A percentile compares a stretch with the other conserved stretches of the same genome.
Conservation (phyloP, 1,139 yeast species). For the Magnusiomyces sp. region DNA sequence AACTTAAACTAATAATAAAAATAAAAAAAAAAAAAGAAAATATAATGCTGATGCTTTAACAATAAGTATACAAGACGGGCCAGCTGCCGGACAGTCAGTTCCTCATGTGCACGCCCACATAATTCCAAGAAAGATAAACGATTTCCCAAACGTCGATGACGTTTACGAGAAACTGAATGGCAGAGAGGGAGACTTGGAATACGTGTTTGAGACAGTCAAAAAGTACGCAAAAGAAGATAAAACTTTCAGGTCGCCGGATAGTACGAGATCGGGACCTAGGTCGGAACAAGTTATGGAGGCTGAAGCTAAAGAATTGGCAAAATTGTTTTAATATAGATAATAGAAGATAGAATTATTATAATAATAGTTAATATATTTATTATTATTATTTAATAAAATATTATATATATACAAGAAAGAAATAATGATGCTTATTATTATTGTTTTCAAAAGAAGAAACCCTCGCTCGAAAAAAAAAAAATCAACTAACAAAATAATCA, state of each 20-base stretch:
- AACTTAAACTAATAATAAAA: too few relatives aligned
- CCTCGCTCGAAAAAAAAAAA: not conserved
- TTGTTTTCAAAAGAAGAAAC: too few relatives aligned
- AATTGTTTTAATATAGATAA: conserved; percentile 30
- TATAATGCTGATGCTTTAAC: conserved; percentile 78
- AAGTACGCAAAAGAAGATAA: conserved; percentile 7
- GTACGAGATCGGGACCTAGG: conserved; percentile 34
- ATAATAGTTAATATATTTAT: too few relatives aligned
- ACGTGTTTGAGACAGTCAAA: conserved; percentile 10
- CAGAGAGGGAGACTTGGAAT: conserved; percentile 37
- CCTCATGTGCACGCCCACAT: conserved; percentile 92
- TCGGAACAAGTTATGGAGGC: conserved; percentile 50
- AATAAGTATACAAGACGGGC: conserved; percentile 91
- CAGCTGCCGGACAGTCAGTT: conserved; percentile 88
- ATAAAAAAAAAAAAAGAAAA: too few relatives aligned
- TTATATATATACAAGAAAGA: not conserved
- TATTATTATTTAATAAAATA: too few relatives aligned
- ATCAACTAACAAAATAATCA: not conserved
- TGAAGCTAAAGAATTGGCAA: conserved; percentile 50
- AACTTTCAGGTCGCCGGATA: conserved; percentile 30
- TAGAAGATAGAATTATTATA: not conserved
- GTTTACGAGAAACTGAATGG: conserved; percentile 56
- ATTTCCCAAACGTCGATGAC: conserved; percentile 53
- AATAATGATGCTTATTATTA: too few relatives aligned
- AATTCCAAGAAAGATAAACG: conserved; percentile 67